Evolutionary conservation across 2,329 filamentous ascomycete species (phyloP), one percentile per base, ranked within the genome.

Genomic region (Fusarium nurragi): DNA sequence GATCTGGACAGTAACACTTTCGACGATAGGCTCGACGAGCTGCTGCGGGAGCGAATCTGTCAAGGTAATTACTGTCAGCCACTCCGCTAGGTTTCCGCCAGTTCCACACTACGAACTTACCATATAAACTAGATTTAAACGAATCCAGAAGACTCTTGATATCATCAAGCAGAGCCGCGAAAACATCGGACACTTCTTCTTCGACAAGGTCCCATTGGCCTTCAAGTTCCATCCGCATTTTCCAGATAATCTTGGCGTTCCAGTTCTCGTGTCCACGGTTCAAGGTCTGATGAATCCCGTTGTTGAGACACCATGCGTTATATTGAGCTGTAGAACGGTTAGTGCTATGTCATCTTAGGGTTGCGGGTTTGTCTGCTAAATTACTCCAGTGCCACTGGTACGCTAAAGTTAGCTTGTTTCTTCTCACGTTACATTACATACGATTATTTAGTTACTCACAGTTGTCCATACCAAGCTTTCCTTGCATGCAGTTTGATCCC

Each of bases 211-310:
- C 66, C 74, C 74, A 76, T 30, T 68, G 60, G 12, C 36, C 63
- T 9, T 61, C 70, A 4, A 75, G 52, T 36, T 76, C 74, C 48
- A 62, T 66, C 7, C 68, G 68, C 74, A 76, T 75, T 36, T 74
- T 75, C 69, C 68, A 73, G 34, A 75, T 74, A 11, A 76, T 70
- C n/a, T 73, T 60, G 14, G 69, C 49, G 18, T 76, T 76, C 74
- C 75, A 76, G 36, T 76, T 68, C 14, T 70, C 51, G n/a, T 21
- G 51, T 1, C 19, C 54, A 2, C 60, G 60, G 4, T 57, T 68
- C 6, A 11, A 0, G 2, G 72, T 74, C 16, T 28, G 6, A 38
- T 76, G 68, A 13, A 71, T 39, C 3, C 74, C 74, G 11, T 74
- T 69, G 22, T 72, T 68, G 0, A 50, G 37, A 39, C 74, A 75